Evolutionary conservation across 2,329 filamentous ascomycete genomes (phyloP), one percentile per base, ranked within the genome.

Genomic region (Aspergillus novoparasiticus): DNA sequence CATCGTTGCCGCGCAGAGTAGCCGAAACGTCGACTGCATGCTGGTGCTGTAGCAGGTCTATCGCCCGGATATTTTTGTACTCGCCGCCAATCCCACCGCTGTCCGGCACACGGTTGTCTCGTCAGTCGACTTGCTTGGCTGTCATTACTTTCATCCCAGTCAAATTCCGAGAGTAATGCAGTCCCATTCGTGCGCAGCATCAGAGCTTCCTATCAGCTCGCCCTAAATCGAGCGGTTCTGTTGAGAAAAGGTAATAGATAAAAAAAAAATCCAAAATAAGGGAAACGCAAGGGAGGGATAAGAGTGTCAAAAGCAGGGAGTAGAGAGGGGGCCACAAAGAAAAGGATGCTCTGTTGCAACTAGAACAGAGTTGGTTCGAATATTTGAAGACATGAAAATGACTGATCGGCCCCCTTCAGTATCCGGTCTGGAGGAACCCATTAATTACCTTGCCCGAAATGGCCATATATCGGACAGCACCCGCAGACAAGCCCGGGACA

Each of bases 41-140:
- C 71, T 72, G 71, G 74, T 71, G 72, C 72, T 69, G 70, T 75
- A 76, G 72, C 73, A 70, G 70, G 72, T 71, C 70, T 73, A 71
- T 71, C 67, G 50, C 64, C 64, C 64, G 61, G 64, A 57, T 34
- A 39, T 6, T 55, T 59, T 41, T 58, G 50, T 58, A 43, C 41
- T 39, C 51, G 6, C n/a, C 32, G 32, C 6, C 34, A 55, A 48
- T 55, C 64, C 45, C 61, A 59, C 70, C 71, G 71, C 65, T 72
- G 70, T 72, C 72, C 66, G 71, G 70, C 65, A 75, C 73, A 72
- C 69, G 66, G 68, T 65, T 64, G 59, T 54, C 39, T 48, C 58
- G 34, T 61, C 64, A 58, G 59, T 61, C 60, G 48, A 58, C 57
- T 59, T 57, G 60, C 57, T 65, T 68, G 64, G 63, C 65, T 65